Evolutionary conservation across 2,329 filamentous ascomycete species (phyloP).

Genomic region (Fusarium proliferatum): DNA sequence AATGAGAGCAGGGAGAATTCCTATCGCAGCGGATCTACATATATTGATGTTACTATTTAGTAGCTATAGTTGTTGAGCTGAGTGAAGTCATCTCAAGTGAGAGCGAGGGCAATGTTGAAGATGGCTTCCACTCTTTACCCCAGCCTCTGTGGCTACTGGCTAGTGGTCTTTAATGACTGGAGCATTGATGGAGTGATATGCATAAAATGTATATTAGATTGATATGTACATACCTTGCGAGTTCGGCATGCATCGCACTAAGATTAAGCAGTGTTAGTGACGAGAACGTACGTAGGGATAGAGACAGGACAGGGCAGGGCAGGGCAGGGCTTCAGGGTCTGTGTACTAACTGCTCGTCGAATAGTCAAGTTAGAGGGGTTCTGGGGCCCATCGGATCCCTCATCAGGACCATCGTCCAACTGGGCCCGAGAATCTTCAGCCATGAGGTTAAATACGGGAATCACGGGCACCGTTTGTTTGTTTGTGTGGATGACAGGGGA

Average conservation of each 20-base stretch:
- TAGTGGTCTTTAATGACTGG: neutral
- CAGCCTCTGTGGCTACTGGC: neutral
- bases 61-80: slow-evolving; percentile 1
- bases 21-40: slow-evolving; percentile 52
- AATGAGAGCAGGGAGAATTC: slow-evolving; percentile 52
- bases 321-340: neutral
- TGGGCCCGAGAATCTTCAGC: slow-evolving; percentile 32
- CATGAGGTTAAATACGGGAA: slow-evolving; percentile 14
- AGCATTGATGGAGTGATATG: neutral
- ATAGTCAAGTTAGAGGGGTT: slow-evolving; percentile 34
- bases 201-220: slow-evolving; percentile 26
- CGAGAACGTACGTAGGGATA: neutral
- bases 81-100: neutral
- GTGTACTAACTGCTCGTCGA: slow-evolving; percentile 41
- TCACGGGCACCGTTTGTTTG: slow-evolving; percentile 6
- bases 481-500: neutral
- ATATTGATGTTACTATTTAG: slow-evolving; percentile 10
- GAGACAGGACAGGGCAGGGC: neutral
- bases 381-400: slow-evolving; percentile 40
- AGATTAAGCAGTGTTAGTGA: slow-evolving; percentile 36
- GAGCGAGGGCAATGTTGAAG: neutral
- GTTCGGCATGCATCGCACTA: slow-evolving; percentile 50
- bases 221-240: slow-evolving; percentile 46
- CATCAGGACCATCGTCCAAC: slow-evolving; percentile 35
- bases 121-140: neutral